Conservation (phyloP, 2,329 filamentous ascomycete species). For the Hirsutella thompsonii region DNA sequence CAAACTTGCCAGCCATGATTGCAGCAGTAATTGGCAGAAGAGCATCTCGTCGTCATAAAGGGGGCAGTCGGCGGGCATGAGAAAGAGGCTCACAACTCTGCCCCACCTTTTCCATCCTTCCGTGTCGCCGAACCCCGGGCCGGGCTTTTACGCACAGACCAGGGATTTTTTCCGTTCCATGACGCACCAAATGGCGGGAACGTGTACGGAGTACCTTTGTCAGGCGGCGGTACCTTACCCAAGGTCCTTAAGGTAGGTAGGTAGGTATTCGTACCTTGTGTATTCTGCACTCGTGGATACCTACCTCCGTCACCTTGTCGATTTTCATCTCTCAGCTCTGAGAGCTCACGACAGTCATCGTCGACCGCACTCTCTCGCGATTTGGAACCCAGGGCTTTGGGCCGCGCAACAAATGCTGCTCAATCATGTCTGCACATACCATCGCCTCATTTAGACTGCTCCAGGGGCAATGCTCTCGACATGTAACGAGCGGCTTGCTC, state of each 20-base stretch:
- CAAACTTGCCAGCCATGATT: constrained; percentile 53
- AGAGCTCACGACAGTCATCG: no score
- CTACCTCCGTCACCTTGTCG: no score
- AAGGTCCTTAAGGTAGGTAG: no score
- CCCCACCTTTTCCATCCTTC: constrained; percentile 1
- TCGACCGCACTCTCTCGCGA: not conserved
- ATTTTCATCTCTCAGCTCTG: no score
- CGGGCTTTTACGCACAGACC: constrained; percentile 6
- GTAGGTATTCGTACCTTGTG: no score
- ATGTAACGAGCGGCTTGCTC: constrained; percentile 15
- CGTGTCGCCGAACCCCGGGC: constrained; percentile 1
- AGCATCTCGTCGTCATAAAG: not conserved
- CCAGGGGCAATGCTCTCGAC: constrained; percentile 15
- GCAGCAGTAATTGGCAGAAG: not conserved
- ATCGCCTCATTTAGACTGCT: constrained; percentile 20
- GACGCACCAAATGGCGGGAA: not conserved
- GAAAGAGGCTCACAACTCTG: not conserved
- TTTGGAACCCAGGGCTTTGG: not conserved
- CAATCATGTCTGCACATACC: constrained; percentile 20
- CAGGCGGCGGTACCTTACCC: no score
- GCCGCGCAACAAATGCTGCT: not conserved
- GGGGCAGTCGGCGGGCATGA: no score
- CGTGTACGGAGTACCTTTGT: no score
- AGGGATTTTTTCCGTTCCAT: not conserved
- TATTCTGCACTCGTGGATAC: no score